A percentile compares a stretch with the other conserved stretches of the same genome.
Evolutionary conservation across 192 early-diverging fungal genomes (phyloP).

Genomic region (Entomortierella chlamydospora): DNA sequence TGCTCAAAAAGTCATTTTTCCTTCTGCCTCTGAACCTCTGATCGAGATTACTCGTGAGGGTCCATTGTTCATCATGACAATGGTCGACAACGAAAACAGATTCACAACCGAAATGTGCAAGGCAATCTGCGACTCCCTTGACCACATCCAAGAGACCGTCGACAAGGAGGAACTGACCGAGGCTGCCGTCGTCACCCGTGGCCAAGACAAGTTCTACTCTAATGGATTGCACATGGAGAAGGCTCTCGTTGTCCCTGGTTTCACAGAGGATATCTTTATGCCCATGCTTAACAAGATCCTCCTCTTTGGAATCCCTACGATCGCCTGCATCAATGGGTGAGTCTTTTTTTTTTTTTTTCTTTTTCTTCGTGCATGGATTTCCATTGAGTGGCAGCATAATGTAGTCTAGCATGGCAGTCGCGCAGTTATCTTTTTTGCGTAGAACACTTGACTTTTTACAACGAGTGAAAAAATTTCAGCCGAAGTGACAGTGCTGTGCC

Average conservation of each 20-base stretch:
- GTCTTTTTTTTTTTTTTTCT: no score
- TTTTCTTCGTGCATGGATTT: background rate
- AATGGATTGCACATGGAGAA: conserved; percentile 71
- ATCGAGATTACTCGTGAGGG: conserved; percentile 52
- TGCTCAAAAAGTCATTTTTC: no score
- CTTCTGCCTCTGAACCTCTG: background rate
- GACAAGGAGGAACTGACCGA: conserved; percentile 53
- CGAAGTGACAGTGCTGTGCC: no score
- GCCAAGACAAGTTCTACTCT: conserved; percentile 75
- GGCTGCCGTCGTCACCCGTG: conserved; percentile 69
- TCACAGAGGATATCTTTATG: conserved; percentile 65
- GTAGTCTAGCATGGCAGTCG: no score
- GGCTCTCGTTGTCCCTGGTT: conserved; percentile 49
- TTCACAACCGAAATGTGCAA: conserved; percentile 68
- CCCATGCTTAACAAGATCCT: conserved; percentile 69
- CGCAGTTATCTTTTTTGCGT: no score
- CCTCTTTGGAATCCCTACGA: conserved; percentile 74
- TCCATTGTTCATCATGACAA: conserved; percentile 69
- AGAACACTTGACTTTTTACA: no score
- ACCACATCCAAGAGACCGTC: conserved; percentile 63
- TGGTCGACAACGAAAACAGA: conserved; percentile 75
- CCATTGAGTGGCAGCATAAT: no score
- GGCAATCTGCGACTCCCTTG: conserved; percentile 64
- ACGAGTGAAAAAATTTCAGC: no score
- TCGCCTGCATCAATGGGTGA: conserved; percentile 78